Percentiles rank a stretch among this genome's conserved stretches.
Evolutionary conservation across 148 eudicot species (phyloP).

Genomic region (Fallopia convolvulus): DNA sequence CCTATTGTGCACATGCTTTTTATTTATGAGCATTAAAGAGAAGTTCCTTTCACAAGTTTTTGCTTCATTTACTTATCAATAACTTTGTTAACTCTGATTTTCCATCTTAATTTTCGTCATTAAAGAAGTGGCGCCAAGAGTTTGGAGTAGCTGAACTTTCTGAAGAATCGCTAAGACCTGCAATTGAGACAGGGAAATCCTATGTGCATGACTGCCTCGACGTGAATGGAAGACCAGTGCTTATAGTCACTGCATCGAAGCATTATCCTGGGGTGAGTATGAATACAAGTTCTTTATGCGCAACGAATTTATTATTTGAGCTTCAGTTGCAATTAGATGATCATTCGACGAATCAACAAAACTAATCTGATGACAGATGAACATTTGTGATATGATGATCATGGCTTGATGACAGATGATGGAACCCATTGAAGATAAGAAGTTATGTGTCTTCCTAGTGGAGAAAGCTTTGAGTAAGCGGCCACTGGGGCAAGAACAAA

Average conservation of each 20-base stretch:
- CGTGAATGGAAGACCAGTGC: constrained; percentile 62
- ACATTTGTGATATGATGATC: not conserved
- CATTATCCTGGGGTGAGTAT: constrained; percentile 65
- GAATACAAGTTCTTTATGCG: not conserved
- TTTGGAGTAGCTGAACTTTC: constrained; percentile 75
- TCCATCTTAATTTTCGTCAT: constrained; percentile 14
- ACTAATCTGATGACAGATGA: not conserved
- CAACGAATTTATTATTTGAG: not conserved
- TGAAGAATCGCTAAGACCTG: constrained; percentile 56
- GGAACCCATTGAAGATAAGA: constrained; percentile 57
- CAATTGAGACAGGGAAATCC: constrained; percentile 72
- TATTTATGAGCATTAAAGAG: not conserved
- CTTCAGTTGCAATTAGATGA: not conserved
- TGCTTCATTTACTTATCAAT: not conserved
- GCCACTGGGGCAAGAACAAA: constrained; percentile 70
- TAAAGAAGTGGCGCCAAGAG: constrained; percentile 81
- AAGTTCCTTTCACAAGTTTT: not conserved
- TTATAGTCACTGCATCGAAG: constrained; percentile 73
- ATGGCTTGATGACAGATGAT: constrained; percentile 33
- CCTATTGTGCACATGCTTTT: not conserved
- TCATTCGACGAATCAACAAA: not conserved
- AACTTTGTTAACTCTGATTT: not conserved
- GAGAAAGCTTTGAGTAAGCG: constrained; percentile 87
- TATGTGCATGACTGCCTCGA: constrained; percentile 70
- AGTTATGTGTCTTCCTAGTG: constrained; percentile 64